These are phyloP conservation scores for Penicillium sumatraense DNA, from an alignment of 2,329 filamentous ascomycete species.

Conservation along the genomic window DNA sequence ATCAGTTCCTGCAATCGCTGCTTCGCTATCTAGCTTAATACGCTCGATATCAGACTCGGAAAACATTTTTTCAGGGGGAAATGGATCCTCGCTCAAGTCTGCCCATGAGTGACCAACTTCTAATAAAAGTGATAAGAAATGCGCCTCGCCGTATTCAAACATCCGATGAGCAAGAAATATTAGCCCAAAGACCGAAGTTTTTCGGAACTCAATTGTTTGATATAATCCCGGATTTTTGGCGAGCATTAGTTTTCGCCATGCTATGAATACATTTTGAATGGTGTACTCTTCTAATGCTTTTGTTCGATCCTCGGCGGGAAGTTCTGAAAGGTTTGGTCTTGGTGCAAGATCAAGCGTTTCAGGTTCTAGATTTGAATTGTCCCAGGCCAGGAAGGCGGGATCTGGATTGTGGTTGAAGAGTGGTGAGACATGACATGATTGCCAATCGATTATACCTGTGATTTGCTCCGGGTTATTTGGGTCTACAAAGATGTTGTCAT, in stretches of 20 bases:
- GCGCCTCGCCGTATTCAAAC: neutral
- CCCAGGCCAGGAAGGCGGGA: slow-evolving; percentile 33
- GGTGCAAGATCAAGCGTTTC: neutral
- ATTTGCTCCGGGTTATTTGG: slow-evolving; percentile 30
- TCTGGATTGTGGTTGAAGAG: slow-evolving; percentile 34
- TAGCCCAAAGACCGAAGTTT: neutral
- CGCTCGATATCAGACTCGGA: slow-evolving; percentile 27
- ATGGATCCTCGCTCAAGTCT: neutral
- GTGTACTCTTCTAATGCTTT: neutral
- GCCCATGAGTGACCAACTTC: neutral
- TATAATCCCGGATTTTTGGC: neutral
- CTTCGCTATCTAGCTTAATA: slow-evolving; percentile 33
- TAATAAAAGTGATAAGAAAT: neutral
- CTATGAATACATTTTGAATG: neutral
- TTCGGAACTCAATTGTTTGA: neutral
- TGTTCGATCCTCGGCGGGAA: neutral
- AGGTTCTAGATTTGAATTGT: slow-evolving; percentile 33
- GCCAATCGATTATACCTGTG: slow-evolving; percentile 38
- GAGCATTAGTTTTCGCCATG: neutral
- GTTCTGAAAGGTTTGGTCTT: neutral
- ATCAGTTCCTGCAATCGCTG: slow-evolving; percentile 30
- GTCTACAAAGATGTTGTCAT: slow-evolving; percentile 40
- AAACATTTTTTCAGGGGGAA: slow-evolving; percentile 13
- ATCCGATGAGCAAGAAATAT: neutral
- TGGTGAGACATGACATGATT: slow-evolving; percentile 34